Evolutionary conservation across 495 filamentous ascomycete species (phyloP), one percentile per base, ranked within the genome.

Genomic region (Astrocystis sublimbata): DNA sequence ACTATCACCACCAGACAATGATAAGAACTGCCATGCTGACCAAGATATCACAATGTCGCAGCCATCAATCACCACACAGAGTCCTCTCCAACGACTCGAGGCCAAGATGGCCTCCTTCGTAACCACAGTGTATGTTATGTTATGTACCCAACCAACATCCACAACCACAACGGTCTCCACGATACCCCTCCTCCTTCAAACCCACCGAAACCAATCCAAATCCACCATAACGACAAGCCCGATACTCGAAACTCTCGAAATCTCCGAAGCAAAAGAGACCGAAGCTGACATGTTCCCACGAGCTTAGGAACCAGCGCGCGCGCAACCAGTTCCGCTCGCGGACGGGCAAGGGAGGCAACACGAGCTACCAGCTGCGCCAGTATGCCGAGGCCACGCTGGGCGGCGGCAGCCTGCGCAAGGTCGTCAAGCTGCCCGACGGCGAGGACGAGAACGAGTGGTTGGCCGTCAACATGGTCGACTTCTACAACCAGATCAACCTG

Each of bases 401-500:
- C 26, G 96, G 92, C 70, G 94, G 94, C 35, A 96, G 92, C 76
- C 80, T 98, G 78, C 85, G 92, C 65, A 98, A 98, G 79, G 93
- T 94, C 35, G 94, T 98, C 64, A 96, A 92, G 81, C 80, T 98
- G 46, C 94, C 96, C 13, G 96, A 98, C 72, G 94, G 96, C 45
- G 94, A 98, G 71, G 94, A 98, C 77, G 78, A 92, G 75, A 96
- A 94, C 74, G 94, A 98, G 76, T 98, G 94, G 94, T 78, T 98
- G 62, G 94, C 94, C 24, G 96, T 98, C 50, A 97, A 98, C 74
- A 93, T 98, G 71, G 94, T 98, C 78, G 94, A 98, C 75, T 98
- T 98, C 78, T 98, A 98, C 86, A 98, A 98, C 78, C 94, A 98
- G 75, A 94, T 98, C 75, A 98, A 98, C 78, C 87, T 98, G 26